These are phyloP conservation scores for Alternaria alternata DNA, from an alignment of 2,329 filamentous ascomycete species.

Conservation along the genomic window DNA sequence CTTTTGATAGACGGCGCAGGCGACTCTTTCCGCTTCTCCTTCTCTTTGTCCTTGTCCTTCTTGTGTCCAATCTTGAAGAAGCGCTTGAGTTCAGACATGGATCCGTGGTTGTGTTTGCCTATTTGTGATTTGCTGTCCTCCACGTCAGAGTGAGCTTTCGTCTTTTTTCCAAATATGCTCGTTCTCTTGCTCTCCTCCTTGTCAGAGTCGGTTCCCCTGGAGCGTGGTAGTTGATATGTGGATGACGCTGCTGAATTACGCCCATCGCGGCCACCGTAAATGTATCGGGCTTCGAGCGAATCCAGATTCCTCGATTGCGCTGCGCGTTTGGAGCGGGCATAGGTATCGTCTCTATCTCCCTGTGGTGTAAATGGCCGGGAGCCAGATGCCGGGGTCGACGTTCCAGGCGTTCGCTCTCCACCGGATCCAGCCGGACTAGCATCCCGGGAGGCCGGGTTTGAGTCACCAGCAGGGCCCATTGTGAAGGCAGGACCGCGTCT, in stretches of 20 bases:
- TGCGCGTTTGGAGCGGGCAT: slow-evolving; percentile 80
- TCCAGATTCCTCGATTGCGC: slow-evolving; percentile 72
- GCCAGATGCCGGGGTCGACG: slow-evolving; percentile 65
- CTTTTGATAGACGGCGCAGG: slow-evolving; percentile 67
- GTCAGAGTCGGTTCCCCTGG: slow-evolving; percentile 51
- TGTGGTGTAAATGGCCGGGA: slow-evolving; percentile 79
- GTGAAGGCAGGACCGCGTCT: slow-evolving; percentile 63
- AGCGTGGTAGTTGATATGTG: slow-evolving; percentile 54
- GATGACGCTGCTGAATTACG: slow-evolving; percentile 52
- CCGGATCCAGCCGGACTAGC: slow-evolving; percentile 69
- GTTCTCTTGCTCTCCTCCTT: slow-evolving; percentile 59
- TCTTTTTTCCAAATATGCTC: slow-evolving; percentile 62
- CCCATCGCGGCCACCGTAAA: slow-evolving; percentile 80
- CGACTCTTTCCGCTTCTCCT: slow-evolving; percentile 66
- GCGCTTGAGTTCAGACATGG: slow-evolving; percentile 94
- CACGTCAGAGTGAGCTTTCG: slow-evolving; percentile 56
- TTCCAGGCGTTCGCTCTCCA: slow-evolving; percentile 57
- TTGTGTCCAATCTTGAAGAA: slow-evolving; percentile 84
- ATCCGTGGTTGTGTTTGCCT: slow-evolving; percentile 66
- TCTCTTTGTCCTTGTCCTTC: slow-evolving; percentile 59
- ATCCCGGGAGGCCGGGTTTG: slow-evolving; percentile 62
- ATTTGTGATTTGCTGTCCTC: slow-evolving; percentile 42
- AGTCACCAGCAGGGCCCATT: slow-evolving; percentile 65
- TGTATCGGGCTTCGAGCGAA: slow-evolving; percentile 80
- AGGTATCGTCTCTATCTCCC: slow-evolving; percentile 84